Evolutionary conservation across 2,329 filamentous ascomycete species (phyloP).

Genomic region (Davidsoniella virescens): DNA sequence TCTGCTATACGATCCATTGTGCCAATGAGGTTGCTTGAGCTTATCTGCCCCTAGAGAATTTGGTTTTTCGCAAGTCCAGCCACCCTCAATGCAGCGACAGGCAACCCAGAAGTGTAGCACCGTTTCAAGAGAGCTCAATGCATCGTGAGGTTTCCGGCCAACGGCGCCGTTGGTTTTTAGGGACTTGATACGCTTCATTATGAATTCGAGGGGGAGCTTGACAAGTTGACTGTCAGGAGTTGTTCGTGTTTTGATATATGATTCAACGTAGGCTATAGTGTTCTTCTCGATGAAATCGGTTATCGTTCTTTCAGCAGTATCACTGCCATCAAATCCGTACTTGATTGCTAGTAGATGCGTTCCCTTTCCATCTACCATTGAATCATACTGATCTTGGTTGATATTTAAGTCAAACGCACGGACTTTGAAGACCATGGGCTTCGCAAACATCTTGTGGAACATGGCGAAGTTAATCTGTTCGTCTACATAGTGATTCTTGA

Average conservation of each 20-base stretch:
- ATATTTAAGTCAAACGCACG: not conserved
- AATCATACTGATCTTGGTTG: not conserved
- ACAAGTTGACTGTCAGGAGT: not conserved
- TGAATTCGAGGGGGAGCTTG: no score
- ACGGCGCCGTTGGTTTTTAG: not conserved
- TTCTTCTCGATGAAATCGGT: not conserved
- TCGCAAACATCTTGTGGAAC: not conserved
- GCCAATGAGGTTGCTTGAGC: not conserved
- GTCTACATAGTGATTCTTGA: not conserved
- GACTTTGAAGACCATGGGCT: not conserved
- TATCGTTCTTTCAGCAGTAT: not conserved
- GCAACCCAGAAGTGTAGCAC: constrained; percentile 3
- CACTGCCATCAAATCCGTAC: not conserved
- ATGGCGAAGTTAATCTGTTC: not conserved
- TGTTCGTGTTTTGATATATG: not conserved
- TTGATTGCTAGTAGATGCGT: not conserved
- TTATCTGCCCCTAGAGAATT: not conserved
- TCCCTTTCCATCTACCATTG: not conserved
- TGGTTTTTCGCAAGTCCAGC: not conserved
- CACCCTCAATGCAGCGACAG: constrained; percentile 4
- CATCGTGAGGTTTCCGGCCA: not conserved
- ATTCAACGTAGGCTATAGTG: not conserved
- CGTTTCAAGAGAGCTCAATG: not conserved
- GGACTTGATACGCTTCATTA: not conserved
- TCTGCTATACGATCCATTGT: not conserved